Conservation (phyloP, 371 early-diverging fungal genomes). For the Cokeromyces recurvatus region DNA sequence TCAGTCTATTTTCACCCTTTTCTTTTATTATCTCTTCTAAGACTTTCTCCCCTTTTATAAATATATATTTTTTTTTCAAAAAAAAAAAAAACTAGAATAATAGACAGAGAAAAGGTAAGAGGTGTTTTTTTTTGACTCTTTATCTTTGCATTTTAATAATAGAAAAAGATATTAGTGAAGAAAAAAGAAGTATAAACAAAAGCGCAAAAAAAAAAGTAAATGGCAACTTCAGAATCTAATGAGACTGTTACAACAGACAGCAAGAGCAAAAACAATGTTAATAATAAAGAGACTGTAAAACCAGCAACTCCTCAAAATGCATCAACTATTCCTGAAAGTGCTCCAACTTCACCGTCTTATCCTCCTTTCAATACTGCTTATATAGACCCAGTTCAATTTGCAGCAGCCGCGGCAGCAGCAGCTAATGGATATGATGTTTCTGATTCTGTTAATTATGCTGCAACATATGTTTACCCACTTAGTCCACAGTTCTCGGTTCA, state of each 20-base stretch:
- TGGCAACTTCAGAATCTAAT: conserved; percentile 9
- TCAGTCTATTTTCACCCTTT: neutral
- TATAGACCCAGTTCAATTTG: conserved; percentile 15
- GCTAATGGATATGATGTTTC: conserved; percentile 13
- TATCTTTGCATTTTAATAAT: too few relatives aligned
- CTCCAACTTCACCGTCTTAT: conserved; percentile 37
- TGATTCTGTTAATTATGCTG: conserved; percentile 11
- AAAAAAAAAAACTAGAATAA: neutral
- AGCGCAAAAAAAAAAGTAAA: neutral
- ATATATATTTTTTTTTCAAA: too few relatives aligned
- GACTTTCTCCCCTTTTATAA: too few relatives aligned
- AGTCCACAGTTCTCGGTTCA: conserved; percentile 46
- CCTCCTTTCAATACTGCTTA: conserved; percentile 36
- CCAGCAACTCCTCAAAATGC: conserved; percentile 5
- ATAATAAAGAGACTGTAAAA: neutral
- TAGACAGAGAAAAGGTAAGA: too few relatives aligned
- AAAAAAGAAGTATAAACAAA: neutral
- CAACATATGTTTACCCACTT: conserved; percentile 38
- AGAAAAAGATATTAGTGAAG: neutral
- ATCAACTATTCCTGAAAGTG: neutral
- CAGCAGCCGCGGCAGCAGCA: neutral
- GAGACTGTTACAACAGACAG: conserved; percentile 1
- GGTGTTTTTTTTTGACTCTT: neutral
- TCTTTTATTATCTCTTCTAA: neutral
- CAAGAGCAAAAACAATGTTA: neutral